Percentiles rank a stretch among this genome's conserved stretches.
Conservation (phyloP, 169 alveolate species). For the Plasmodium vivax region DNA sequence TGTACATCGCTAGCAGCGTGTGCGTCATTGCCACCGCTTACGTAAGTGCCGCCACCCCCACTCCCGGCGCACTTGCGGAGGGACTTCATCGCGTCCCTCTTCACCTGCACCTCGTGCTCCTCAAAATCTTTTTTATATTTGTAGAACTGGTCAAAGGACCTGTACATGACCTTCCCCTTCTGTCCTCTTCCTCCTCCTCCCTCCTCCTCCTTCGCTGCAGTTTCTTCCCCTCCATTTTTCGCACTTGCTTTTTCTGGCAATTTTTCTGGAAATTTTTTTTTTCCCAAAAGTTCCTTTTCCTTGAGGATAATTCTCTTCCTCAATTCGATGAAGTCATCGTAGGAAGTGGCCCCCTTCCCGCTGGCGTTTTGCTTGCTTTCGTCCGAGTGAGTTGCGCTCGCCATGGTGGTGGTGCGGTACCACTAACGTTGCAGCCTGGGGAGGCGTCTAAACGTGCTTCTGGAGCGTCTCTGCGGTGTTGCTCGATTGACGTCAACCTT, state of each 20-base stretch:
- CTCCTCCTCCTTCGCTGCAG: not conserved
- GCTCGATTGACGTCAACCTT: not conserved
- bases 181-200: not conserved
- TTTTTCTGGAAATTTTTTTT: constrained; percentile 1
- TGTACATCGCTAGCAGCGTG: not conserved
- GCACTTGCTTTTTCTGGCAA: not conserved
- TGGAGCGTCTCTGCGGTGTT: not conserved
- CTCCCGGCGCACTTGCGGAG: not conserved
- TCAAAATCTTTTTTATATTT: constrained; percentile 52
- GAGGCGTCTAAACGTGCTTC: not conserved
- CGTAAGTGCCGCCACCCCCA: not conserved
- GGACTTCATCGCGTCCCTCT: constrained; percentile 27
- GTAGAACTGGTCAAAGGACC: constrained; percentile 72
- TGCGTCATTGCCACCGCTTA: not conserved
- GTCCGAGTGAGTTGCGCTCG: not conserved
- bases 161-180: constrained; percentile 17
- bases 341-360: not conserved
- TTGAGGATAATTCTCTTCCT: constrained; percentile 23
- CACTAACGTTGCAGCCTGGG: not conserved
- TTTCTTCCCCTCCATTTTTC: not conserved
- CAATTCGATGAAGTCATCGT: constrained; percentile 30
- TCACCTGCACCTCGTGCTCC: constrained; percentile 34
- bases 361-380: not conserved
- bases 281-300: constrained; percentile 48
- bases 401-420: not conserved